Evolutionary conservation across 2,329 filamentous ascomycete genomes (phyloP).

Genomic region (Ophiostoma montium): DNA sequence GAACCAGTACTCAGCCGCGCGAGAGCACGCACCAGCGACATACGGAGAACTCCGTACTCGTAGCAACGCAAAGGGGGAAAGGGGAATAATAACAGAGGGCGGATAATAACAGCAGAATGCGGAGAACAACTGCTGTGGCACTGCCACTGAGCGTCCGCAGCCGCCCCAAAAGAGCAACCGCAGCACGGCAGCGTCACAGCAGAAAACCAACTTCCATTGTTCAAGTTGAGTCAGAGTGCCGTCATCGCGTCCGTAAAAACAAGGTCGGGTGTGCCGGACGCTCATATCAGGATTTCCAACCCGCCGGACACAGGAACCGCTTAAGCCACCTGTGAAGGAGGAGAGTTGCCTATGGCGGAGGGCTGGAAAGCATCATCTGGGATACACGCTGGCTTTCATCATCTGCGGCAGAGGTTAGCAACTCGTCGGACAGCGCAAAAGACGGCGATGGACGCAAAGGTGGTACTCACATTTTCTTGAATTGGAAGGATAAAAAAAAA

Average conservation of each 20-base stretch:
- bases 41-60: no score
- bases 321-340: slow-evolving; percentile 62
- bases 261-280: slow-evolving; percentile 98
- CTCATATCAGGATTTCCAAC: slow-evolving; percentile 79
- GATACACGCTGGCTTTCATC: slow-evolving; percentile 98
- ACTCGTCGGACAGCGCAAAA: no score
- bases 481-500: slow-evolving; percentile 82
- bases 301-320: slow-evolving; percentile 54
- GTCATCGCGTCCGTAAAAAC: slow-evolving; percentile 96
- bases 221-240: slow-evolving; percentile 71
- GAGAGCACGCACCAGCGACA: no score
- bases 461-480: slow-evolving; percentile 74
- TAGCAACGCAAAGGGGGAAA: neutral
- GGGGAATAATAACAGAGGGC: neutral
- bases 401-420: slow-evolving; percentile 47
- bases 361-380: slow-evolving; percentile 59
- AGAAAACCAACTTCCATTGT: slow-evolving; percentile 12
- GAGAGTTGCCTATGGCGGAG: slow-evolving; percentile 65
- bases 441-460: no score
- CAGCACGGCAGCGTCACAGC: neutral
- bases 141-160: neutral
- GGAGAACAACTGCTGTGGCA: neutral
- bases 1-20: no score
- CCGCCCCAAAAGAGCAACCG: neutral
- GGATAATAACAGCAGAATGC: neutral